Base-by-base conservation (phyloP, 371 early-diverging fungal species). In the Circinella umbellata region DNA sequence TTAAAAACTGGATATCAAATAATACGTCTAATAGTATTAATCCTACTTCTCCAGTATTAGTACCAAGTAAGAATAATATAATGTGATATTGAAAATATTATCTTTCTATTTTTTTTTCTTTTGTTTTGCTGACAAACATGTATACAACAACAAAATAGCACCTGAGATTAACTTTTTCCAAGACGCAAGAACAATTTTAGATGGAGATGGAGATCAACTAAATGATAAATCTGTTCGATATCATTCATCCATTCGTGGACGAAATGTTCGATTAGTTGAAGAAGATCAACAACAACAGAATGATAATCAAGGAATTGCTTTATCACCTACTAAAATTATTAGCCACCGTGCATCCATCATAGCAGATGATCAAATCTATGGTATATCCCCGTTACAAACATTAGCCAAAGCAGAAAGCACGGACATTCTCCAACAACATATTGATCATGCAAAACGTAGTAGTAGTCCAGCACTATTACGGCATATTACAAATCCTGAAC, bases 1-100 rank as follows among this genome's bases (percentile, higher is more conserved):
- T 80, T 7, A 72, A 80, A 10, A 75, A 78, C 53, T 82, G 83
- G 83, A 82, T 82, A 27, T 76, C 69, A 6, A 71, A 54, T 64
- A 69, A 62, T 51, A 51, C 27, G 27, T 27, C 27, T 27, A 27
- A 27, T 27, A 27, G 27, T 27, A 27, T 1, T 27, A 27, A 27
- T 27, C 27, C 27, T 27, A 27, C 27, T 27, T 27, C 27, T 2
- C 27, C 27, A 27, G 15, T n/a, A 15, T 17, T n/a, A 51, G 17
- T n/a, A n/a, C n/a, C 51, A 51, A 51, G 17, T n/a, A n/a, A 17
- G 8, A 51, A 14, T n/a, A 27, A 27, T 27, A 27, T 27, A 27
- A 27, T 27, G 2, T 27, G 27, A 1, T 27, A 27, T 27, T 27
- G 27, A 27, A 27, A 27, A 27, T 27, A 27, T 27, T 27, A 27